Conservation (phyloP, 2,329 filamentous ascomycete species). For the Penicillium sp. region DNA sequence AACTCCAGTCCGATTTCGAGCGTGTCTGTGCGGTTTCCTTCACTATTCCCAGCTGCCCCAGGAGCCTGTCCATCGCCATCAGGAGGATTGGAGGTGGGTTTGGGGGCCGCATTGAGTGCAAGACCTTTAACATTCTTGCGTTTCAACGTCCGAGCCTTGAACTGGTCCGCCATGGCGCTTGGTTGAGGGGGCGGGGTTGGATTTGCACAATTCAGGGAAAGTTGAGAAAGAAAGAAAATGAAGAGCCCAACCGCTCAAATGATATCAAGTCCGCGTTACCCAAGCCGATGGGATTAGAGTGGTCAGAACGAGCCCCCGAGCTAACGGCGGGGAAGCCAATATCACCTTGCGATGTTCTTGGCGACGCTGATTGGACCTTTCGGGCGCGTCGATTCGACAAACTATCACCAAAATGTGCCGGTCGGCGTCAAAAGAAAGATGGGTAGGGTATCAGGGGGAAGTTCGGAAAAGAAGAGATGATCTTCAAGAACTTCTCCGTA, state of each 20-base stretch:
- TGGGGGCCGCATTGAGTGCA: conserved; percentile 76
- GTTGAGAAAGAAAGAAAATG: conserved; percentile 4
- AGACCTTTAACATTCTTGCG: conserved; percentile 98
- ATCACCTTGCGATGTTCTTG: conserved; percentile 29
- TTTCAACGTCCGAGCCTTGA: conserved; percentile 80
- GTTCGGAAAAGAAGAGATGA: not conserved
- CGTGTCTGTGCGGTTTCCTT: conserved; percentile 64
- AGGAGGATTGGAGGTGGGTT: conserved; percentile 65
- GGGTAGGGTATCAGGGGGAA: not conserved
- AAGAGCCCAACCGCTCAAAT: not conserved
- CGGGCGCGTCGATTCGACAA: conserved; percentile 26
- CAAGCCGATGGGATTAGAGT: conserved; percentile 17
- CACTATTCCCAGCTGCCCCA: conserved; percentile 57
- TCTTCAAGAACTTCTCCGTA: conserved; percentile 1
- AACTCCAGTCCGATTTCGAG: conserved; percentile 98
- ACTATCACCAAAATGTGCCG: conserved; percentile 14
- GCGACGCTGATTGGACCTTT: conserved; percentile 29
- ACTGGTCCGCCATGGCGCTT: conserved; percentile 56
- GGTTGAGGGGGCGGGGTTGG: not conserved
- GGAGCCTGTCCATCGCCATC: conserved; percentile 67
- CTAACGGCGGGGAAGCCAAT: conserved; percentile 29
- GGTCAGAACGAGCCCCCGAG: conserved; percentile 21
- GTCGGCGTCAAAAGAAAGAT: conserved; percentile 21
- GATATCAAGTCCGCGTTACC: conserved; percentile 4
- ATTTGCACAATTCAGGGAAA: not conserved